Evolutionary conservation across 805 yeast genomes (phyloP).

Genomic region (Vanderwaltozyma tropicalis): DNA sequence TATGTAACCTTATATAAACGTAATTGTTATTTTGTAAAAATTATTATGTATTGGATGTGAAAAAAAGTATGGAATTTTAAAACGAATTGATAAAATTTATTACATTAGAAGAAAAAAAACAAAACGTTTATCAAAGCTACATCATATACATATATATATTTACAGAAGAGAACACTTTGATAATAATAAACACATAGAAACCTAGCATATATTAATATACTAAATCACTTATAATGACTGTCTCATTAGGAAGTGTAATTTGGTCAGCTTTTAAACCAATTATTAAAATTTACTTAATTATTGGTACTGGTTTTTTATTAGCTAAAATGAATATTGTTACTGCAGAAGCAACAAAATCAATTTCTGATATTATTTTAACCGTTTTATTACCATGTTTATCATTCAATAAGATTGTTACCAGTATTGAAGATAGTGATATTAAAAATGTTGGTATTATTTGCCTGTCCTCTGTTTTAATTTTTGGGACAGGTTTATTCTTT

Average conservation of each 20-base stretch:
- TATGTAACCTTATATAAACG: too few relatives aligned
- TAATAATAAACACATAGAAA: not conserved
- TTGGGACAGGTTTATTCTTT: constrained; percentile 38
- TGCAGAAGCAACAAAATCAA: constrained; percentile 50
- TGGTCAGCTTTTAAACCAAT: constrained; percentile 63
- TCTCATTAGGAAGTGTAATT: constrained; percentile 25
- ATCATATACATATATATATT: not conserved
- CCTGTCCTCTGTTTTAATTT: constrained; percentile 41
- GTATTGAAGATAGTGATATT: constrained; percentile 53
- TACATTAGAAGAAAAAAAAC: too few relatives aligned
- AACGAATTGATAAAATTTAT: too few relatives aligned
- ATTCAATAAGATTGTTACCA: constrained; percentile 50
- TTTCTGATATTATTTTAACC: constrained; percentile 53
- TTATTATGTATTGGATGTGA: too few relatives aligned
- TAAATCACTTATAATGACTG: constrained; percentile 9
- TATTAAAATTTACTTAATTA: constrained; percentile 61
- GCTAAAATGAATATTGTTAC: constrained; percentile 50
- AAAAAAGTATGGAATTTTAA: too few relatives aligned
- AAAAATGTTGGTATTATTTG: constrained; percentile 59
- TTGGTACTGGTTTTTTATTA: constrained; percentile 52
- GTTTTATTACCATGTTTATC: constrained; percentile 58
- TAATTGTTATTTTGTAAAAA: too few relatives aligned
- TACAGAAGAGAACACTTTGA: not conserved
- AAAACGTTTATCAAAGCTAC: not conserved
- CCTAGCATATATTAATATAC: not conserved